phyloP scores from a whole-genome alignment of 345 rosid genomes.

The Euphorbia peplus region DNA sequence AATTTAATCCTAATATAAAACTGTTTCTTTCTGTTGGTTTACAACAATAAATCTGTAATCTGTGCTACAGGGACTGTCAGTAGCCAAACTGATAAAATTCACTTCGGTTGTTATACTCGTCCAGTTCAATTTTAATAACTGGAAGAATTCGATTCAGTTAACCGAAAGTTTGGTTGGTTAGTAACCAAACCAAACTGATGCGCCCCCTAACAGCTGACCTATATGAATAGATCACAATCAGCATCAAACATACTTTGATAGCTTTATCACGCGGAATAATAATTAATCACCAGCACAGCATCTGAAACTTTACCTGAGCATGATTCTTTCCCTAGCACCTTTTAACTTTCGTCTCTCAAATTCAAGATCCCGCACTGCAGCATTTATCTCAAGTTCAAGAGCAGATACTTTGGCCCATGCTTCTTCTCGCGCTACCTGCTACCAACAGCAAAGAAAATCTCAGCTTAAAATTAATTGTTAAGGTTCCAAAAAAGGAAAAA shows the following conservation, averaged over 20 bases:
- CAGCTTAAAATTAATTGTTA: slow-evolving; percentile 43
- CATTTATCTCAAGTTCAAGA: slow-evolving; percentile 79
- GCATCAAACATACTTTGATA: not conserved
- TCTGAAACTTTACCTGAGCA: slow-evolving; percentile 71
- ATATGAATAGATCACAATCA: not conserved
- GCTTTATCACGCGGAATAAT: not conserved
- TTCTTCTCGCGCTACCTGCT: slow-evolving; percentile 99
- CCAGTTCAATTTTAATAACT: too few relatives aligned
- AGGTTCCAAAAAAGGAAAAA: slow-evolving; percentile 14
- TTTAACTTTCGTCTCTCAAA: slow-evolving; percentile 85
- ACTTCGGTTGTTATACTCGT: too few relatives aligned
- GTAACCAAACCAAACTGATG: too few relatives aligned
- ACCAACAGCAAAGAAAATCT: slow-evolving; percentile 56
- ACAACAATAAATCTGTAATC: too few relatives aligned
- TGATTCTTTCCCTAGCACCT: slow-evolving; percentile 96
- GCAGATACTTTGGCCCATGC: slow-evolving; percentile 96
- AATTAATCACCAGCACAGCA: not conserved
- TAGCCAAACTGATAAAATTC: too few relatives aligned
- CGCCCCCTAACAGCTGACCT: too few relatives aligned
- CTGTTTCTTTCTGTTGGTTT: too few relatives aligned
- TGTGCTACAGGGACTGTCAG: too few relatives aligned
- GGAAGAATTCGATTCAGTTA: too few relatives aligned
- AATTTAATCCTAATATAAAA: too few relatives aligned
- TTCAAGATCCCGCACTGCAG: slow-evolving; percentile 80
- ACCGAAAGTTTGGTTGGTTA: too few relatives aligned